Evolutionary conservation across 2,329 filamentous ascomycete species (phyloP).

Genomic region (Aureobasidium zeae): DNA sequence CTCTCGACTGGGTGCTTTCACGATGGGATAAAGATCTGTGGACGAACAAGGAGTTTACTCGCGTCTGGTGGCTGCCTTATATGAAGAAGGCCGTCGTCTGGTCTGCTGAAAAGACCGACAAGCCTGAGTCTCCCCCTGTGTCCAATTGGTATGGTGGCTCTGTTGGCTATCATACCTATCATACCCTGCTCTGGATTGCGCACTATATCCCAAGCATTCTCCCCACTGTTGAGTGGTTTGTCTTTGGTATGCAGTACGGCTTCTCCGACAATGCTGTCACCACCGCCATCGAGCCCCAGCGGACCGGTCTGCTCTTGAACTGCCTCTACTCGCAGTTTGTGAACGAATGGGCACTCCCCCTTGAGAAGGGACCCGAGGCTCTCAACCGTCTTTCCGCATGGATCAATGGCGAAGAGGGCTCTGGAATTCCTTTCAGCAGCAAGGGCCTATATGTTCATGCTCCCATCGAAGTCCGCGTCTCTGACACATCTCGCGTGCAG

Average conservation of each 20-base stretch:
- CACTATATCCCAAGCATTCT: slow-evolving; percentile 70
- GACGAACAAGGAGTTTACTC: slow-evolving; percentile 77
- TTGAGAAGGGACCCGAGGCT: slow-evolving; percentile 78
- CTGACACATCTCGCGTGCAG: slow-evolving; percentile 51
- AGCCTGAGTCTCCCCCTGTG: slow-evolving; percentile 50
- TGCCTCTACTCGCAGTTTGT: slow-evolving; percentile 98
- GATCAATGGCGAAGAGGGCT: slow-evolving; percentile 66
- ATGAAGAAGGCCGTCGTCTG: slow-evolving; percentile 80
- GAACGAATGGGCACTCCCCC: slow-evolving; percentile 92
- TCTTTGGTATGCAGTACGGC: slow-evolving; percentile 96
- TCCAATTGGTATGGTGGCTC: slow-evolving; percentile 70
- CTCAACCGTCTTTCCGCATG: slow-evolving; percentile 74
- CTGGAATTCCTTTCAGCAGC: slow-evolving; percentile 68
- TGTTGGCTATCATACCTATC: slow-evolving; percentile 82
- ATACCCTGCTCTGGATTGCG: slow-evolving; percentile 74
- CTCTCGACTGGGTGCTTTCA: slow-evolving; percentile 58
- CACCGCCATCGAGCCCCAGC: slow-evolving; percentile 69
- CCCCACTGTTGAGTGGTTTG: slow-evolving; percentile 88
- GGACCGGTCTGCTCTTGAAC: slow-evolving; percentile 82
- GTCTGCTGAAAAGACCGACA: slow-evolving; percentile 70
- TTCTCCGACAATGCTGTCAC: slow-evolving; percentile 62
- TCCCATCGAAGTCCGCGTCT: slow-evolving; percentile 84
- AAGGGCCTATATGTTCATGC: slow-evolving; percentile 74
- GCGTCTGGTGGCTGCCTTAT: slow-evolving; percentile 98
- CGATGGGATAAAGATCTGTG: slow-evolving; percentile 69